Conservation (phyloP, 805 yeast species). For the Starmera quercuum region DNA sequence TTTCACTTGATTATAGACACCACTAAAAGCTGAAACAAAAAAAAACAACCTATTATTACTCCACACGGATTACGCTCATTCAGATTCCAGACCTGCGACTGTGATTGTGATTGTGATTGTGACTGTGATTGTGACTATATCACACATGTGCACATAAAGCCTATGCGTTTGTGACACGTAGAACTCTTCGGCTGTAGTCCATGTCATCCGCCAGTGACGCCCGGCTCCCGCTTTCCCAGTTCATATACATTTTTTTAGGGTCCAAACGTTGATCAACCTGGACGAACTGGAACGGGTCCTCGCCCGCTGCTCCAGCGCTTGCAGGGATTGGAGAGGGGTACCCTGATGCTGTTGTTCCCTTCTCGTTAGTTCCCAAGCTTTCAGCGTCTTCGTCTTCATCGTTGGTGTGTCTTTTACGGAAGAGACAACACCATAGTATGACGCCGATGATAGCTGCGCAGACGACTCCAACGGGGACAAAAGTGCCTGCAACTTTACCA, state of each 20-base stretch:
- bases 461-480: conserved; percentile 66
- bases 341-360: conserved; percentile 1
- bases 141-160: too few species aligned
- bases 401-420: conserved; percentile 15
- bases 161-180: conserved; percentile 41
- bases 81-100: too few species aligned
- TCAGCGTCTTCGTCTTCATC: conserved; percentile 11
- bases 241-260: conserved; percentile 44
- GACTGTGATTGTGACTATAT: too few species aligned
- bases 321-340: conserved; percentile 1
- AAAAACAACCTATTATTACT: too few species aligned
- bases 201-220: conserved; percentile 45
- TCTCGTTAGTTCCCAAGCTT: conserved; percentile 1
- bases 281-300: conserved; percentile 16
- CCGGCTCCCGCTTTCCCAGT: conserved; percentile 37
- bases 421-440: conserved; percentile 36
- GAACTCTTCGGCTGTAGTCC: conserved; percentile 50
- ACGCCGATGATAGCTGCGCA: conserved; percentile 36
- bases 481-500: conserved; percentile 78
- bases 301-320: conserved; percentile 5
- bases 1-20: too few species aligned
- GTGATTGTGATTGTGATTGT: too few species aligned
- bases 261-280: conserved; percentile 56
- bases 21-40: too few species aligned
- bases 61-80: too few species aligned